Base-by-base conservation (phyloP, 352 stramenopile species). In the Globisporangium carolinianum region DNA sequence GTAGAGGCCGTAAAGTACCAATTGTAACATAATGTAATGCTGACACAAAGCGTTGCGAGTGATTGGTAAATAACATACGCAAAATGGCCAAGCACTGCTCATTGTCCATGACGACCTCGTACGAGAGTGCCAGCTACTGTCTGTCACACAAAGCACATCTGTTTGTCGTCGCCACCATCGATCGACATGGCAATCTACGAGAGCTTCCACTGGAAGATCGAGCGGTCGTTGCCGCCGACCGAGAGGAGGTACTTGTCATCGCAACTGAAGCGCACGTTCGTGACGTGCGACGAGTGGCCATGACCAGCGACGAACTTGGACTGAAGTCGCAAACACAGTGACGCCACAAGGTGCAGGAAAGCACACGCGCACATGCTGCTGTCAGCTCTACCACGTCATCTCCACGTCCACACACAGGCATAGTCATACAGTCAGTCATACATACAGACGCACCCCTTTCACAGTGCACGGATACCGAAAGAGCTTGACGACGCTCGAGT, bases 121-220 rank as follows among this genome's bases (percentile, higher is more conserved):
- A 24, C 24, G 2, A 24, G 24, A 24, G 1, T 24, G 2, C 24
- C 24, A 24, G 24, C 24, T 24, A 24, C 24, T 24, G 24, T 24
- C 24, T 24, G 24, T 24, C 24, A 24, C 24, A 24, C 24, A 1
- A 24, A 24, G 24, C 24, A 24, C 1, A 24, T 24, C 24, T 24
- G 24, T 24, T 3, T 24, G 24, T 24, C 24, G 24, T 24, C 24
- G 24, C 24, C 24, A 24, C 24, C 24, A 24, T 24, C 1, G 24
- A 24, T 24, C 24, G 24, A 24, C 24, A 24, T 24, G 24, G 24
- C 24, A 24, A 24, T 79, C 41, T 55, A 59, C 35, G 65, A 57
- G 24, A 87, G 53, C 55, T 87, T 87, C 80, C 77, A 96, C 64
- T 97, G 87, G 57, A 95, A 91, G 53, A 95, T 87, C 8, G 80